Evolutionary conservation across 2,329 filamentous ascomycete genomes (phyloP), one percentile per base, ranked within the genome.

Genomic region (Orbilia javanica): DNA sequence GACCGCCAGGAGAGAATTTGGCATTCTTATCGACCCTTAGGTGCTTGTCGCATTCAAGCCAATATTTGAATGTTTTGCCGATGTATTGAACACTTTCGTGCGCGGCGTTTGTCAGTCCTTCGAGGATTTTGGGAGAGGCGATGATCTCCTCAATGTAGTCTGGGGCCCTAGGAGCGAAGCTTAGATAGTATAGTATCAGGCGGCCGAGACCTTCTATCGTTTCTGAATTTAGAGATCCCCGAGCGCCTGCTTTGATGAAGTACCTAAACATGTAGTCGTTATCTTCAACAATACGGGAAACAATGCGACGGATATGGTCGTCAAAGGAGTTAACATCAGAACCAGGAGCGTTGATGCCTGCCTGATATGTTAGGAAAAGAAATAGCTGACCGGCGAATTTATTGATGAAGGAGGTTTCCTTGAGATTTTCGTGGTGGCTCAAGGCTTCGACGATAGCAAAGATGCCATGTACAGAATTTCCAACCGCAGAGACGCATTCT

Each of bases 1-100:
- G 87, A 0, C 91, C 91, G 0, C 92, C 92, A 0, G 90, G 87
- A 0, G 13, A 1, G 3, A 68, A 63, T 27, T 55, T 25, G 3
- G 65, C 7, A 2, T 11, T 31, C 6, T 0, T 34, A n/a, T 27
- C 10, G 3, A 25, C 10, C 11, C n/a, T 53, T 25, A 13, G 39
- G 10, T 27, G 2, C n/a, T n/a, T 18, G 18, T 55, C 44, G 25
- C 73, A 77, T 11, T 71, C 62, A 57, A 15, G 6, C 73, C 66
- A 77, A 25, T 71, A 71, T 29, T 66, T 77, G 31, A 77, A 27
- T 4, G 39, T 66, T 8, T 50, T 13, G 15, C 73, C 73, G 18
- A 77, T 62, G 15, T 8, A 2, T 34, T 42, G 55, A 25, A 60
- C 55, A 2, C 34, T 22, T 2, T n/a, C 55, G 4, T 60, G 5